phyloP scores from a whole-genome alignment of 495 filamentous ascomycete genomes.

The Durotheca rogersii region DNA sequence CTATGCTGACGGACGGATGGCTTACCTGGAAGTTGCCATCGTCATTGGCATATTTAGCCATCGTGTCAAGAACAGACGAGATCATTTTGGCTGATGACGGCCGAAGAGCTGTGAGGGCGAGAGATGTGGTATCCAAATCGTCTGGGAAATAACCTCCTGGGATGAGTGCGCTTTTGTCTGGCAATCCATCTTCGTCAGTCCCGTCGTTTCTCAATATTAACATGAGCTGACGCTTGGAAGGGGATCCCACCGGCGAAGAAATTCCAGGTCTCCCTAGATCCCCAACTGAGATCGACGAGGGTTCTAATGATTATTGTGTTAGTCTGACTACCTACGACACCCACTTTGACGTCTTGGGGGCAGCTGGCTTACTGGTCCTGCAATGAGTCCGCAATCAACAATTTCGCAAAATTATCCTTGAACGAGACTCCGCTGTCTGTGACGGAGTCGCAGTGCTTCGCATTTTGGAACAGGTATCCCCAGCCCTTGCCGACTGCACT shows the following conservation, averaged over 20 bases:
- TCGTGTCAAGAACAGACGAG: slow-evolving; percentile 12
- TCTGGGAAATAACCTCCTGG: slow-evolving; percentile 8
- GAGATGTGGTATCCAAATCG: slow-evolving; percentile 16
- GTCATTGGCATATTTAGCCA: slow-evolving; percentile 5
- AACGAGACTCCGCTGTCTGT: slow-evolving; percentile 7
- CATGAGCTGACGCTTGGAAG: background rate
- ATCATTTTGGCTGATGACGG: slow-evolving; percentile 5
- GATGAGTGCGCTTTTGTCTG: background rate
- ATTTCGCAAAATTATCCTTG: slow-evolving; percentile 13
- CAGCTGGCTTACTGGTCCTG: slow-evolving; percentile 5
- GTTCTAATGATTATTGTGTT: slow-evolving; percentile 5
- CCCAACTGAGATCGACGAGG: slow-evolving; percentile 13
- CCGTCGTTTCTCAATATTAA: background rate
- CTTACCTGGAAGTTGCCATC: slow-evolving; percentile 17
- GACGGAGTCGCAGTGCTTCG: slow-evolving; percentile 14
- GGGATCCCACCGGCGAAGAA: slow-evolving; percentile 17
- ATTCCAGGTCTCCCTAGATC: slow-evolving; percentile 17
- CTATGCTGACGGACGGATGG: background rate
- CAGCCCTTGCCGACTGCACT: slow-evolving; percentile 24
- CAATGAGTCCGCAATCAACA: slow-evolving; percentile 10
- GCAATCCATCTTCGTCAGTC: slow-evolving; percentile 1
- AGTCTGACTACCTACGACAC: background rate
- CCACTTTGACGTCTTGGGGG: background rate
- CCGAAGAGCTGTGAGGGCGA: slow-evolving; percentile 11
- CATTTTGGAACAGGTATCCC: slow-evolving; percentile 22